Evolutionary conservation across 768 basidiomycete genomes (phyloP).

Genomic region (Tylopilus sp.): DNA sequence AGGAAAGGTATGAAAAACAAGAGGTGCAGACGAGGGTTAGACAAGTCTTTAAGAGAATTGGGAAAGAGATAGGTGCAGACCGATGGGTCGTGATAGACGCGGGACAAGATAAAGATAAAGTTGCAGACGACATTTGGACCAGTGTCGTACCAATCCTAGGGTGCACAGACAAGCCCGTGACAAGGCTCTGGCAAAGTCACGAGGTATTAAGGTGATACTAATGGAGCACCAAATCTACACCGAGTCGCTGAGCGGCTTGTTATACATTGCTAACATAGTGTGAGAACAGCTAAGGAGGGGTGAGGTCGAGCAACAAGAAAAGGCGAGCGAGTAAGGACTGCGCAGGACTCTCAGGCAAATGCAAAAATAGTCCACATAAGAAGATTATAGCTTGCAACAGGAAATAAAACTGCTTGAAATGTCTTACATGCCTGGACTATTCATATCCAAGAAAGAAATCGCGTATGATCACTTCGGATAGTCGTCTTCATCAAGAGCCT

Average conservation of each 20-base stretch:
- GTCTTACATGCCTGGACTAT: constrained; percentile 19
- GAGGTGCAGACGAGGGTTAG: constrained; percentile 70
- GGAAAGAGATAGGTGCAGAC: constrained; percentile 42
- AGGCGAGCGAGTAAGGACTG: constrained; percentile 6
- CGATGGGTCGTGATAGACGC: constrained; percentile 65
- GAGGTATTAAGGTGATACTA: neutral
- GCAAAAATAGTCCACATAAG: constrained; percentile 10
- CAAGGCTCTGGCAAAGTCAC: constrained; percentile 45
- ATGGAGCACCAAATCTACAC: constrained; percentile 1
- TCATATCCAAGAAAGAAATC: constrained; percentile 17
- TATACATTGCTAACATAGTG: constrained; percentile 27
- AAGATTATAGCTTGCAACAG: constrained; percentile 8
- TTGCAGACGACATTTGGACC: constrained; percentile 55
- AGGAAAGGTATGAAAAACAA: constrained; percentile 82
- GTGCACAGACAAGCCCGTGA: constrained; percentile 40
- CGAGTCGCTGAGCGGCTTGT: constrained; percentile 12
- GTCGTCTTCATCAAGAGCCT: constrained; percentile 26
- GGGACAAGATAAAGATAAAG: constrained; percentile 44
- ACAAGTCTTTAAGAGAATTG: constrained; percentile 54
- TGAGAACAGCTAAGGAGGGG: constrained; percentile 20
- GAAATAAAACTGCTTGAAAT: constrained; percentile 16
- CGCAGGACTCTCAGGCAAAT: constrained; percentile 4
- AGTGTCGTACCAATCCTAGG: constrained; percentile 40
- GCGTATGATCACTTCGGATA: neutral
- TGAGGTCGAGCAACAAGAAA: constrained; percentile 11